Evolutionary conservation across 108 stramenopile species (phyloP).

Genomic region (Licmophora abbreviata): DNA sequence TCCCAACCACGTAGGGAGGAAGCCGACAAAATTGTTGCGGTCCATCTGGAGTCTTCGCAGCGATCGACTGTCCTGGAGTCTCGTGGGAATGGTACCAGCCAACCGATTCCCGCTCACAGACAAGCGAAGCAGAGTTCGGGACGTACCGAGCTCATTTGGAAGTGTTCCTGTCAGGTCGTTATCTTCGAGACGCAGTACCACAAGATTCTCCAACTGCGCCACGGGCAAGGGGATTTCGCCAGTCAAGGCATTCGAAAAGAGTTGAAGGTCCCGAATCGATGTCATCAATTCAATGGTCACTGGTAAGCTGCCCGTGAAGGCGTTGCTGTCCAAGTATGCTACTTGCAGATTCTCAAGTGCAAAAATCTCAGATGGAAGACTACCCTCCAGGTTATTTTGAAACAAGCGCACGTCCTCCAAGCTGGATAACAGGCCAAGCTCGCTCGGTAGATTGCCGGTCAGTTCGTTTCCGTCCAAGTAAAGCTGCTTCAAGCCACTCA

Average conservation of each 20-base stretch:
- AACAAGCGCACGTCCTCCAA: background rate
- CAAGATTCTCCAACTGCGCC: slow-evolving; percentile 1
- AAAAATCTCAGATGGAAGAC: background rate
- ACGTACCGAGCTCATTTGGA: slow-evolving; percentile 1
- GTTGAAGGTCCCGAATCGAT: background rate
- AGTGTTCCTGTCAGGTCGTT: slow-evolving; percentile 6
- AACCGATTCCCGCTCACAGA: slow-evolving; percentile 4
- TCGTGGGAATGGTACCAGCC: background rate
- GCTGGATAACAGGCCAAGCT: background rate
- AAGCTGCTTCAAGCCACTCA: background rate
- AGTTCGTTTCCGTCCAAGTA: slow-evolving; percentile 5
- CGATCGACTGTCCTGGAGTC: background rate
- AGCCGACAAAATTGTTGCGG: slow-evolving; percentile 9
- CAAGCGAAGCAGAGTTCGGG: background rate
- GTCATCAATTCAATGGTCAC: background rate
- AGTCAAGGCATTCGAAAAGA: background rate
- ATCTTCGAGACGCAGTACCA: slow-evolving; percentile 3
- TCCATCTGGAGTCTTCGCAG: background rate
- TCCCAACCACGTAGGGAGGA: slow-evolving; percentile 29
- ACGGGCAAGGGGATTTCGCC: slow-evolving; percentile 1
- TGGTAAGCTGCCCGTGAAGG: background rate
- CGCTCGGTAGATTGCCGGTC: background rate
- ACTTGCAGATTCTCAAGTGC: background rate
- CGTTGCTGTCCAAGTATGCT: slow-evolving; percentile 3
- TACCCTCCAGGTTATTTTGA: slow-evolving; percentile 1